Conservation (phyloP, 768 basidiomycete species). For the Galerina sulciceps region DNA sequence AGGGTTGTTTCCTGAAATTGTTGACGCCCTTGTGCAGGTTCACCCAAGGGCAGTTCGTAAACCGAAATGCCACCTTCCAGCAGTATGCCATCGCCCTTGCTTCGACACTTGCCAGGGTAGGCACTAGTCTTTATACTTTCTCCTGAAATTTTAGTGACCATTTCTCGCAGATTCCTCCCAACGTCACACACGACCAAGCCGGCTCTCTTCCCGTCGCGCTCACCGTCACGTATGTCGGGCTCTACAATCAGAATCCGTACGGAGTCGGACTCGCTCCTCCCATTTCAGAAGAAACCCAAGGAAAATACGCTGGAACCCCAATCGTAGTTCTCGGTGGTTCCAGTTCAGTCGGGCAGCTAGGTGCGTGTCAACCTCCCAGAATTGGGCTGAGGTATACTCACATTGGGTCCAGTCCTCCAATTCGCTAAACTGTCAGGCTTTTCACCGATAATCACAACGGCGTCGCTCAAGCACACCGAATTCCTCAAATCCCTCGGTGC, state of each 20-base stretch:
- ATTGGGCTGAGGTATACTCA: not conserved
- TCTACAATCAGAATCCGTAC: slow-evolving; percentile 42
- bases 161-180: slow-evolving; percentile 44
- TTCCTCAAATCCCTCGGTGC: slow-evolving; percentile 41
- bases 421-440: slow-evolving; percentile 43
- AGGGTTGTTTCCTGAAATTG: not conserved
- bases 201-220: slow-evolving; percentile 52
- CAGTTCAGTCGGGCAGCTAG: slow-evolving; percentile 54
- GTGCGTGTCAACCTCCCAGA: slow-evolving; percentile 25
- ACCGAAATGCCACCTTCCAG: slow-evolving; percentile 45
- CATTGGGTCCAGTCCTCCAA: slow-evolving; percentile 30
- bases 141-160: not conserved
- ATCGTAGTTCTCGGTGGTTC: slow-evolving; percentile 53
- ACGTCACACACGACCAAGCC: slow-evolving; percentile 51
- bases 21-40: slow-evolving; percentile 4
- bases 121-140: not conserved
- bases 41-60: slow-evolving; percentile 38
- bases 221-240: slow-evolving; percentile 52
- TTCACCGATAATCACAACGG: slow-evolving; percentile 43
- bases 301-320: slow-evolving; percentile 46
- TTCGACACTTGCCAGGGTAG: slow-evolving; percentile 14
- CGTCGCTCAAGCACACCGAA: slow-evolving; percentile 32
- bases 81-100: slow-evolving; percentile 34
- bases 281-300: slow-evolving; percentile 36
- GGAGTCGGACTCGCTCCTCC: slow-evolving; percentile 46